Percentiles rank a stretch among this genome's conserved stretches.
These are phyloP conservation scores for Scutellaria barbata DNA, from an alignment of 257 asterid species.

Conservation along the genomic window DNA sequence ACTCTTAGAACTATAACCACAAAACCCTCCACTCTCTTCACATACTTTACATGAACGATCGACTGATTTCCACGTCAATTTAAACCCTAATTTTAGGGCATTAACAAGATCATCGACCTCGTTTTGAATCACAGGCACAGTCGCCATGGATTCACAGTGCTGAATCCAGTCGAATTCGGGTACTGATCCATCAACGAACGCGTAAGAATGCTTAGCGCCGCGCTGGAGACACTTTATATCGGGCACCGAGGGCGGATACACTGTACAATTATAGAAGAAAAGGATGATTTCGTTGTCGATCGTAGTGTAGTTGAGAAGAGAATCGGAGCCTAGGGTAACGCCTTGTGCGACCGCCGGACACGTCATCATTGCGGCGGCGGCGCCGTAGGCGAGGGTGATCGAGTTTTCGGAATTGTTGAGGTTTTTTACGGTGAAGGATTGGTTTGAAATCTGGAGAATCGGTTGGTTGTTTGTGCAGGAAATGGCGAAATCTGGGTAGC, in stretches of 20 bases:
- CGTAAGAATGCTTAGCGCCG: conserved; percentile 30
- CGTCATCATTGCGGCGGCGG: background rate
- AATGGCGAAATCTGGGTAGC: conserved; percentile 27
- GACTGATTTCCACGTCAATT: conserved; percentile 21
- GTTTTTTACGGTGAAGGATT: background rate
- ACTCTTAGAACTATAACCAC: conserved; percentile 8
- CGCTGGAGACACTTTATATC: conserved; percentile 31
- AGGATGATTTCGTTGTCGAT: background rate
- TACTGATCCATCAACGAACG: conserved; percentile 20
- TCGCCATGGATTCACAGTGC: conserved; percentile 4
- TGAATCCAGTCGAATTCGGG: conserved; percentile 22
- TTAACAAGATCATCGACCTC: conserved; percentile 2
- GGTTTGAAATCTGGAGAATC: conserved; percentile 8
- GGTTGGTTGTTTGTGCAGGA: conserved; percentile 30
- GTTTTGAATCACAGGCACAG: conserved; percentile 10
- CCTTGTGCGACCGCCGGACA: conserved; percentile 11
- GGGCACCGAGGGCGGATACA: conserved; percentile 27
- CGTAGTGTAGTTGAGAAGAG: background rate
- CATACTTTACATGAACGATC: conserved; percentile 27
- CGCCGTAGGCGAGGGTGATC: conserved; percentile 15
- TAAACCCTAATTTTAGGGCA: conserved; percentile 20
- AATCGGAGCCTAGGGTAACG: background rate
- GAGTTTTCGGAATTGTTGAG: conserved; percentile 17
- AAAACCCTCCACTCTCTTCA: conserved; percentile 29
- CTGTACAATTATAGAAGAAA: conserved; percentile 26